Evolutionary conservation across 257 asterid genomes (phyloP).

Genomic region (Osmanthus fragrans): DNA sequence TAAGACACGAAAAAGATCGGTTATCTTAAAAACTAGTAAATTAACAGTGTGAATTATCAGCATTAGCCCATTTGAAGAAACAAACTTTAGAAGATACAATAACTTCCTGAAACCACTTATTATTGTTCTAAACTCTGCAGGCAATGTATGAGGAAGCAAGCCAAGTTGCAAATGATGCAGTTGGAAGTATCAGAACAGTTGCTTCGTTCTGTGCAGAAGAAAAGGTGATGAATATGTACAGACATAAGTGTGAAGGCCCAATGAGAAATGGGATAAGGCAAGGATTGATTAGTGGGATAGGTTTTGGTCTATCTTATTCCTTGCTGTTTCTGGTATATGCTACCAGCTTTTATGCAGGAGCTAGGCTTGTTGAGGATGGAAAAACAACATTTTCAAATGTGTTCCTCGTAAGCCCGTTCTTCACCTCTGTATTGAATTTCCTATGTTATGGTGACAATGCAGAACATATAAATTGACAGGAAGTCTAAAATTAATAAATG

Average conservation of each 20-base stretch:
- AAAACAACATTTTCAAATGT: constrained; percentile 68
- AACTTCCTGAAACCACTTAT: background rate
- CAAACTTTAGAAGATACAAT: background rate
- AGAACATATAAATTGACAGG: background rate
- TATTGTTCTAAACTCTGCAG: constrained; percentile 34
- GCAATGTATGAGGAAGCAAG: constrained; percentile 86
- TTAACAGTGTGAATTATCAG: background rate
- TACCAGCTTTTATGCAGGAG: constrained; percentile 88
- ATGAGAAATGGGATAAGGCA: constrained; percentile 60
- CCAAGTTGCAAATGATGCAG: constrained; percentile 87
- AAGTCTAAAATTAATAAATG: background rate
- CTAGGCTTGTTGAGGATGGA: constrained; percentile 69
- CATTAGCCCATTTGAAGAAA: background rate
- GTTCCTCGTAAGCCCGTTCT: constrained; percentile 60
- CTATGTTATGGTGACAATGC: background rate
- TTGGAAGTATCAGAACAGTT: constrained; percentile 79
- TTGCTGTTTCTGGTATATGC: constrained; percentile 72
- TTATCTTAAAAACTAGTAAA: background rate
- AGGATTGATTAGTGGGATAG: constrained; percentile 74
- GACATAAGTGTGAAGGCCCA: constrained; percentile 75
- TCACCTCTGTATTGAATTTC: background rate
- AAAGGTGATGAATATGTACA: constrained; percentile 71
- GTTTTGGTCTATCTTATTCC: constrained; percentile 64
- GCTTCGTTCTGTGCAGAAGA: constrained; percentile 94
- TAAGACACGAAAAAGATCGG: background rate